Evolutionary conservation across 306 rosid species (phyloP).

Genomic region (Pyrus betulifolia): DNA sequence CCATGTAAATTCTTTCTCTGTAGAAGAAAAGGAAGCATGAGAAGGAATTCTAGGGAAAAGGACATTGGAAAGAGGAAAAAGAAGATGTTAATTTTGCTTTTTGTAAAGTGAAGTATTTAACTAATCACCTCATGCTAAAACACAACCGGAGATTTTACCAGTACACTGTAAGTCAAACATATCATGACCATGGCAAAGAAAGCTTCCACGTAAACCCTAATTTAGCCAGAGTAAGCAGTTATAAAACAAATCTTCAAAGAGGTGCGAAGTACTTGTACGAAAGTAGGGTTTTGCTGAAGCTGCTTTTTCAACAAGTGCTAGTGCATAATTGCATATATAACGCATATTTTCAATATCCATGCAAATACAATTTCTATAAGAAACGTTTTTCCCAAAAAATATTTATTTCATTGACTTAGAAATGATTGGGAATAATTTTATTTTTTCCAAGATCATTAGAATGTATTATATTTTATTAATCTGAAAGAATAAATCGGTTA

Average conservation of each 20-base stretch:
- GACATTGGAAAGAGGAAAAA: neutral
- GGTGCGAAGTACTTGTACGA: neutral
- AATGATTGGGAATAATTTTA: neutral
- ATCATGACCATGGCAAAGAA: neutral
- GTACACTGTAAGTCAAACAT: neutral
- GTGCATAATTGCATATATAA: neutral
- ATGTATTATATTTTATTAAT: neutral
- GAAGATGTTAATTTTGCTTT: neutral
- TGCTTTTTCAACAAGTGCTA: neutral
- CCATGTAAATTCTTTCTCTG: no score
- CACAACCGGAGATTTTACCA: neutral
- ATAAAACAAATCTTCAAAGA: neutral
- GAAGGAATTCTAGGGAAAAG: neutral
- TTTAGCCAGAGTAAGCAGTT: neutral
- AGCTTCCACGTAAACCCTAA: neutral
- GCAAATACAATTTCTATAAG: neutral
- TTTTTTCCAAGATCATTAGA: neutral
- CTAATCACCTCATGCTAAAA: neutral
- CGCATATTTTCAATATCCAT: neutral
- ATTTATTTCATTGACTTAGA: neutral
- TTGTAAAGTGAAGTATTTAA: neutral
- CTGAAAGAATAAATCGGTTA: neutral
- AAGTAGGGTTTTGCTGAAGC: neutral
- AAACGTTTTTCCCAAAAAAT: neutral
- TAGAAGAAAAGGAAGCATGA: neutral